A percentile compares a stretch with the other conserved stretches of the same genome.
Conservation (phyloP, 768 basidiomycete genomes). For the Lentinula raphanica region DNA sequence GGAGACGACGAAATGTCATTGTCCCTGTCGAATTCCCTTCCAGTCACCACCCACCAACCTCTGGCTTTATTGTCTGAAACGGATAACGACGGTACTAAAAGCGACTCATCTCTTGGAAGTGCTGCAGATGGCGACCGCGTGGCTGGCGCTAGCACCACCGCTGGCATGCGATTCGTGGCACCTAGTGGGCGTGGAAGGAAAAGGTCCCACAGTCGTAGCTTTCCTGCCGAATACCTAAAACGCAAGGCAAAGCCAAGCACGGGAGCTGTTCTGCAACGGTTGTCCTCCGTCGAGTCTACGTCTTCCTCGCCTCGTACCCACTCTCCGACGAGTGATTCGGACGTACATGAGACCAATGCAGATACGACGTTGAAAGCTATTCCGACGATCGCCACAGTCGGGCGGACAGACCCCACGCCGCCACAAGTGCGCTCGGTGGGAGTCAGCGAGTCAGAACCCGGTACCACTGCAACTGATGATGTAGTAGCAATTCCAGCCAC, state of each 20-base stretch:
- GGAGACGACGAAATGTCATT: constrained; percentile 1
- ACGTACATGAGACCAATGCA: neutral
- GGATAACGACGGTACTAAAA: neutral
- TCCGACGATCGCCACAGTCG: neutral
- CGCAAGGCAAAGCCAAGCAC: neutral
- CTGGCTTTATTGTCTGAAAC: neutral
- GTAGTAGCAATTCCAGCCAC: neutral
- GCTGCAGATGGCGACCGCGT: neutral
- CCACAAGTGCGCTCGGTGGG: neutral
- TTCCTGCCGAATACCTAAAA: neutral
- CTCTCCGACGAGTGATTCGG: neutral
- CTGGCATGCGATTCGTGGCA: neutral
- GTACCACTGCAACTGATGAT: neutral
- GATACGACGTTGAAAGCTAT: neutral
- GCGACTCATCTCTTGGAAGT: constrained; percentile 3
- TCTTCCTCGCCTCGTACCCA: neutral
- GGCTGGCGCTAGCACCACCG: too few relatives aligned
- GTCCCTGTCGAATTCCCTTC: neutral
- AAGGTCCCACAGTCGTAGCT: constrained; percentile 5
- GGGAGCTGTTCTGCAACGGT: neutral
- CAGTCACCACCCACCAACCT: too few relatives aligned
- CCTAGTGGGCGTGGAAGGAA: neutral
- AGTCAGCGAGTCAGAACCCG: neutral
- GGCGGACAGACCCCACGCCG: neutral
- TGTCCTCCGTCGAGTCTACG: neutral